Evolutionary conservation across 139 green algal genomes (phyloP), one percentile per base, ranked within the genome.

Genomic region (Ulvella scutata): DNA sequence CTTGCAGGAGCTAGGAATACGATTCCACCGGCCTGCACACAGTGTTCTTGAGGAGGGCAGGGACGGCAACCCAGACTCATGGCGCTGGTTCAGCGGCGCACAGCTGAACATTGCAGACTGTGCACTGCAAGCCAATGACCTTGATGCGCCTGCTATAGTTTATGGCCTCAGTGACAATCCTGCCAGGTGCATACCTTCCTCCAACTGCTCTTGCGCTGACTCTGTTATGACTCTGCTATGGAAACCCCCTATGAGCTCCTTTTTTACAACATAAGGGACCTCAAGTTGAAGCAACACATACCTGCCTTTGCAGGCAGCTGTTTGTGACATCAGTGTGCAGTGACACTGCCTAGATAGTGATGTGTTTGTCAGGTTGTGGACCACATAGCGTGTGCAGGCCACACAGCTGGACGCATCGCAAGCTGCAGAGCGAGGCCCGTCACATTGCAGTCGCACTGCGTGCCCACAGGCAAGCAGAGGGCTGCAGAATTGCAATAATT

Each of bases 71-170:
- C 80, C 84, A 2, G 88, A 91, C 39, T 38, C 72, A 2, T 79
- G 51, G 20, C 37, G 37, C 35, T 96, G 92, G 89, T 80, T 96
- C 75, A 83, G 87, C 1, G 91, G 87, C n/a, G 88, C 86, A 2
- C 62, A 75, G 0, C 60, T 97, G 13, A 97, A 97, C 77, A 85
- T 91, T 34, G 92, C 91, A 13, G 81, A 85, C n/a, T 79, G 62
- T 36, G 85, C 85, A 0, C 77, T 94, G 29, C 75, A 59, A 7
- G 33, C 37, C 38, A 33, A 35, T 72, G 79, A 83, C 17, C 74
- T 79, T 4, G 80, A 86, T 60, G 44, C 37, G 1, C 62, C 84
- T 4, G 91, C 91, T 3, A 60, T 97, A 17, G 34, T 90, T 9
- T 96, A 89, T 92, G 89, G 87, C 2, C 77, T 78, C 4, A 91